These are phyloP conservation scores for Dalbergia oliveri DNA, from an alignment of 306 rosid species.

Conservation along the genomic window DNA sequence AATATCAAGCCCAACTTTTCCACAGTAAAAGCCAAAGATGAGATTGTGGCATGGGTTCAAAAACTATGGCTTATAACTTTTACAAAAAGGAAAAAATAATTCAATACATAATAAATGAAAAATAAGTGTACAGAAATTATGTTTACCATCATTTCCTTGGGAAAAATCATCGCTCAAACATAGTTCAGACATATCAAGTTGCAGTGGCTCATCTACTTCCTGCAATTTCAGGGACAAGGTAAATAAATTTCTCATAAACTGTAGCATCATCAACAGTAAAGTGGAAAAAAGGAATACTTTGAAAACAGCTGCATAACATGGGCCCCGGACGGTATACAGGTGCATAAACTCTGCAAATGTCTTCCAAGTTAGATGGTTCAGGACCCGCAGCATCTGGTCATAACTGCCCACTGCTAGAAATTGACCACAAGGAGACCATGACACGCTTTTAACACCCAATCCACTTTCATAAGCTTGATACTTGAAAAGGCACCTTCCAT, in stretches of 20 bases:
- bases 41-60: background rate
- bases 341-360: constrained; percentile 99
- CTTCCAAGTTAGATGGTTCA: constrained; percentile 95
- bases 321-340: constrained; percentile 77
- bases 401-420: constrained; percentile 97
- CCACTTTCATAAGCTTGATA: constrained; percentile 98
- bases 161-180: constrained; percentile 76
- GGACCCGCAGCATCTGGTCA: constrained; percentile 96
- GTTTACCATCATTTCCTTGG: constrained; percentile 75
- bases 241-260: constrained; percentile 35
- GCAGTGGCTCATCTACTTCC: constrained; percentile 96
- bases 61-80: background rate
- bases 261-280: constrained; percentile 25
- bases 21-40: background rate
- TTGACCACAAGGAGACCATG: constrained; percentile 99
- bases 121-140: background rate
- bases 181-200: constrained; percentile 89
- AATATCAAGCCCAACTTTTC: constrained; percentile 9
- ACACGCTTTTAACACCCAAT: constrained; percentile 90
- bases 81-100: background rate
- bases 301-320: constrained; percentile 86
- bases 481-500: constrained; percentile 93
- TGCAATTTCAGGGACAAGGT: constrained; percentile 50
- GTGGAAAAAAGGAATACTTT: constrained; percentile 64
- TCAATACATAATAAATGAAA: background rate